Conservation (phyloP, 2,329 filamentous ascomycete species). For the Paecilomyces dactylethromorphus region DNA sequence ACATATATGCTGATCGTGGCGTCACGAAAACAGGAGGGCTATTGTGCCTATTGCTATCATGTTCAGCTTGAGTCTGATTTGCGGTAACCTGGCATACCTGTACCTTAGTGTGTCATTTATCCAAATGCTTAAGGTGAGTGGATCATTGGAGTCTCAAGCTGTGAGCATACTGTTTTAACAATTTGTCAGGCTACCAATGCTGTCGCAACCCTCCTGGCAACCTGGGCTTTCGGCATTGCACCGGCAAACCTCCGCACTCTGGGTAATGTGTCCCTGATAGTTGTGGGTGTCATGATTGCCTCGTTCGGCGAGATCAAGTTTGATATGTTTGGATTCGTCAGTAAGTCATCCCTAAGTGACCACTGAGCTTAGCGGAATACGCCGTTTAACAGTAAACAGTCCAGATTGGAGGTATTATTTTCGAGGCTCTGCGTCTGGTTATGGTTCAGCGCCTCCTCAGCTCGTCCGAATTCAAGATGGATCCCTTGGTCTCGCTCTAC, state of each 20-base stretch:
- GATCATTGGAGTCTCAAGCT: constrained; percentile 7
- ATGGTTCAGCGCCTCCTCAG: constrained; percentile 81
- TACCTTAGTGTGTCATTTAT: constrained; percentile 96
- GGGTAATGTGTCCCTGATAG: constrained; percentile 89
- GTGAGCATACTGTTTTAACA: constrained; percentile 1
- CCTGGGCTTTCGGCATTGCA: constrained; percentile 80
- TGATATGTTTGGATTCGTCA: constrained; percentile 53
- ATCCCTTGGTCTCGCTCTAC: constrained; percentile 79
- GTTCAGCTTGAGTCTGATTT: constrained; percentile 94
- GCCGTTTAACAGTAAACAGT: constrained; percentile 25
- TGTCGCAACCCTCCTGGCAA: constrained; percentile 82
- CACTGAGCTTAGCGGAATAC: too few species aligned
- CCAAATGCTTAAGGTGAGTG: constrained; percentile 93
- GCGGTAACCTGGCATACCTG: constrained; percentile 90
- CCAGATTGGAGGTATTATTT: constrained; percentile 69
- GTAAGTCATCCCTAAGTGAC: too few species aligned
- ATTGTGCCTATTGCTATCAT: constrained; percentile 93
- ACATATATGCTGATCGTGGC: too few species aligned
- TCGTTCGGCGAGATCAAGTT: constrained; percentile 96
- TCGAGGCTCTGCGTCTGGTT: constrained; percentile 74
- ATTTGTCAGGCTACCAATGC: constrained; percentile 73
- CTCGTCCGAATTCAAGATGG: constrained; percentile 76
- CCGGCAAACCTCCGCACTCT: constrained; percentile 80
- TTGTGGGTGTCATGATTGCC: constrained; percentile 88
- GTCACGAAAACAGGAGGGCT: constrained; percentile 43